Evolutionary conservation across 2,329 filamentous ascomycete genomes (phyloP), one percentile per base, ranked within the genome.

Genomic region (Dothideomycetidae sp.): DNA sequence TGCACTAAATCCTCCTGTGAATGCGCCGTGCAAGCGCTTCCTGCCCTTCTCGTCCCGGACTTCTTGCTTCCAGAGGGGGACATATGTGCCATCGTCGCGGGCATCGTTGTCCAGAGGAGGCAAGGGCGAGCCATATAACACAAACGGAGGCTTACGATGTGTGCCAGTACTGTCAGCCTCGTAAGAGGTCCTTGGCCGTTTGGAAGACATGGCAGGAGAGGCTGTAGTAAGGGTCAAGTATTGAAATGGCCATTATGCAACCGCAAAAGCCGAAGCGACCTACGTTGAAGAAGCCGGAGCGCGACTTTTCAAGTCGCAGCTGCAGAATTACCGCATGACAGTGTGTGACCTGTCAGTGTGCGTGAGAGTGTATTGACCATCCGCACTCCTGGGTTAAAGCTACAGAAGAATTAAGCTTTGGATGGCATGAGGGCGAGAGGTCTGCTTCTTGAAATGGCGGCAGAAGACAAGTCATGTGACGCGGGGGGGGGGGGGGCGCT

Each of bases 31-130:
- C 3, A 98, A 68, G 37, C 90, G 75, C 60, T 92, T 88, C 49
- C 86, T 70, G 11, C 90, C 90, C 47, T 77, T 77, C 54, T 94
- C 90, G 60, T 98, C 90, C 42, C 80, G 81, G 55, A 93, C 86
- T 55, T 94, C 88, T 65, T 98, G 90, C 63, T 96, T 93, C 85
- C 90, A 96, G n/a, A 93, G 62, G 0, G 90, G 90, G 11, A 93
- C 73, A 54, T 86, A 96, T 29, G 82, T 84, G 44, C 86, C 88
- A 63, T 94, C 83, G 57, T 96, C 86, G 50, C 84, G 78, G 26
- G 73, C 68, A 13, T 83, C 73, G 33, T 78, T 68, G 51, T 93
- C 83, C 42, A 75, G 63, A 3, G 81, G 73, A 1, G 85, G 85
- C 11, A 98, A 68, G 5, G 86, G 78, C 2, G 84, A 93, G 53